Conservation (phyloP, 805 yeast genomes). For the Metschnikowia henanensis region DNA sequence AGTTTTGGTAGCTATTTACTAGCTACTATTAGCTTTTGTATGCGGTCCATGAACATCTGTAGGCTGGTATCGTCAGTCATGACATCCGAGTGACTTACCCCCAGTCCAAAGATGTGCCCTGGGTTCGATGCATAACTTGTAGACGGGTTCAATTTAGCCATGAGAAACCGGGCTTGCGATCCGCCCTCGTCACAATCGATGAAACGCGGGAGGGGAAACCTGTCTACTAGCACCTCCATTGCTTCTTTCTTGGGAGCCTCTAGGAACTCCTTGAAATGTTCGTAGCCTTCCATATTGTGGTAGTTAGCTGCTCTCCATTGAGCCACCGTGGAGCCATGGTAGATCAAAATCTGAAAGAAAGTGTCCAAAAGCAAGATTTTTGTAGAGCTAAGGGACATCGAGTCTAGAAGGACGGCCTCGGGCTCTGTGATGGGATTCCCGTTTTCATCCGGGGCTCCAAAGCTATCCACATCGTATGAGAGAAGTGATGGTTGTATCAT, state of each 20-base stretch:
- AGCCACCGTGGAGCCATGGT: conserved; percentile 65
- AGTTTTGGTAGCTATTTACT: conserved; percentile 9
- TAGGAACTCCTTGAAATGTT: conserved; percentile 56
- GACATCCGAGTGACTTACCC: conserved; percentile 31
- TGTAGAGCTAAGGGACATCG: conserved; percentile 57
- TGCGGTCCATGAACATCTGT: conserved; percentile 57
- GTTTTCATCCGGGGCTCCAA: conserved; percentile 34
- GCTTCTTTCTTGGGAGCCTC: conserved; percentile 66
- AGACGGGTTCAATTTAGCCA: conserved; percentile 69
- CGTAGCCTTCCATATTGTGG: conserved; percentile 61
- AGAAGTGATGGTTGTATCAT: conserved; percentile 73
- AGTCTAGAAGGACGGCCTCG: conserved; percentile 62
- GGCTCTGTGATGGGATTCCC: conserved; percentile 46
- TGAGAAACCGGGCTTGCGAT: conserved; percentile 69
- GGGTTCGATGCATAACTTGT: conserved; percentile 50
- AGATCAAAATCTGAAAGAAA: conserved; percentile 66
- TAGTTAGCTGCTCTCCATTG: conserved; percentile 66
- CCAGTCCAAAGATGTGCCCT: conserved; percentile 23
- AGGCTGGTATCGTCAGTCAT: conserved; percentile 63
- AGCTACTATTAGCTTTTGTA: conserved; percentile 36
- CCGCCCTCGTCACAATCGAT: conserved; percentile 77
- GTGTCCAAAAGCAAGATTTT: conserved; percentile 62
- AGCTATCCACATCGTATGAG: conserved; percentile 49
- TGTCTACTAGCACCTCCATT: conserved; percentile 58
- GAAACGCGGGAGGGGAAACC: conserved; percentile 72